phyloP scores from a whole-genome alignment of 1,284 basidiomycete genomes.

The Volvariella surrecta region DNA sequence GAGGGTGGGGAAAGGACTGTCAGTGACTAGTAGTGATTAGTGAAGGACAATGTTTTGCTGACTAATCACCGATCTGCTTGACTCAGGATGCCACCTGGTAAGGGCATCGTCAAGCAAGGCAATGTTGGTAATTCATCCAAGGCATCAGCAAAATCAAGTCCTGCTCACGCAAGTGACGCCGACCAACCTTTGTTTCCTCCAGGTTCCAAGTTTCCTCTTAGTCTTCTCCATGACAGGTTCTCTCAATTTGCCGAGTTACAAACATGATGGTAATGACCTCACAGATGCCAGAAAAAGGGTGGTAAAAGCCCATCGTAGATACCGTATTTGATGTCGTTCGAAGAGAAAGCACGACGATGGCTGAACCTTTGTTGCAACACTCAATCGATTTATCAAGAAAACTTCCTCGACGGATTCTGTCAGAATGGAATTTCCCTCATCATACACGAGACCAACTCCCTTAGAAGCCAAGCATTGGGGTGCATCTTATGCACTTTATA shows the following conservation, averaged over 20 bases:
- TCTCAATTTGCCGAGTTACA: neutral
- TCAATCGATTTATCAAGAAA: constrained; percentile 63
- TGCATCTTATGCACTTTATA: constrained; percentile 81
- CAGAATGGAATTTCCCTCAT: constrained; percentile 65
- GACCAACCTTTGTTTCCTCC: constrained; percentile 66
- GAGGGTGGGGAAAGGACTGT: constrained; percentile 4
- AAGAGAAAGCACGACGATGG: constrained; percentile 38
- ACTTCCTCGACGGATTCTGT: constrained; percentile 62
- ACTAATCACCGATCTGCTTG: constrained; percentile 5
- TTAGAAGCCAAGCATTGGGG: constrained; percentile 83
- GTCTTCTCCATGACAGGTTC: constrained; percentile 69
- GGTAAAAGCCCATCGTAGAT: constrained; percentile 74
- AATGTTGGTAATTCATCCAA: constrained; percentile 82
- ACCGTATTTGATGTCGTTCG: constrained; percentile 34
- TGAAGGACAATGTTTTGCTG: too few relatives aligned
- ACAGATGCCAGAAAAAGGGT: constrained; percentile 80
- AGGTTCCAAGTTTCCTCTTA: constrained; percentile 76
- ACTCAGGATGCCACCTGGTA: constrained; percentile 50
- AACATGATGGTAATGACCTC: constrained; percentile 3
- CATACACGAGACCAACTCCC: constrained; percentile 51
- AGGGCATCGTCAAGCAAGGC: constrained; percentile 77
- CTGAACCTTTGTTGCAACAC: constrained; percentile 54
- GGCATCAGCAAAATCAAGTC: constrained; percentile 18
- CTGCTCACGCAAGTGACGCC: constrained; percentile 16
- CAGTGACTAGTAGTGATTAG: too few relatives aligned